phyloP scores from a whole-genome alignment of 805 yeast genomes.

The Candida corydali region DNA sequence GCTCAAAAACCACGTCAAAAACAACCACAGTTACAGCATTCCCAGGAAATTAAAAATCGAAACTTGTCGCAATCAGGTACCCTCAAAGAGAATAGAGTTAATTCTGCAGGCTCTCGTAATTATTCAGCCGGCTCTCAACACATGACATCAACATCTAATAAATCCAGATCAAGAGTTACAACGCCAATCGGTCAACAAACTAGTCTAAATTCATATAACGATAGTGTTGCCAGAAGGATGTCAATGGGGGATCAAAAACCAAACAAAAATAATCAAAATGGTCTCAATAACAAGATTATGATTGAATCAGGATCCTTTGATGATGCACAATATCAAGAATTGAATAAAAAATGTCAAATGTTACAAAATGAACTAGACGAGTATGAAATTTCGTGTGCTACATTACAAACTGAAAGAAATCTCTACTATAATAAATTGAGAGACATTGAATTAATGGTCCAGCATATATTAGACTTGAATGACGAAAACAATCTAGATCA shows the following conservation, averaged over 20 bases:
- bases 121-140: too few relatives aligned
- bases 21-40: too few relatives aligned
- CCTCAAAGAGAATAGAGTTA: neutral
- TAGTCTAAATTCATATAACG: neutral
- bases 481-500: slow-evolving; percentile 41
- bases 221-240: neutral
- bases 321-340: slow-evolving; percentile 1
- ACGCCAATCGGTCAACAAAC: neutral
- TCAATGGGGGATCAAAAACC: too few relatives aligned
- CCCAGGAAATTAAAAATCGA: neutral
- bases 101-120: neutral
- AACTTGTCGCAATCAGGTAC: neutral
- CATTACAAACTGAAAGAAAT: slow-evolving; percentile 77
- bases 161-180: neutral
- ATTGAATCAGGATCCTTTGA: slow-evolving; percentile 1
- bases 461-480: slow-evolving; percentile 36
- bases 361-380: slow-evolving; percentile 48
- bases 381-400: slow-evolving; percentile 55
- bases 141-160: too few relatives aligned
- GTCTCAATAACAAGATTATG: neutral
- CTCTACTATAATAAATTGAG: slow-evolving; percentile 87
- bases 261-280: too few relatives aligned
- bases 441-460: slow-evolving; percentile 79
- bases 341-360: neutral
- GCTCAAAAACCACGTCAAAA: slow-evolving; percentile 4